Conservation (phyloP, 2,329 filamentous ascomycete species). For the Cyanodermella asteris region DNA sequence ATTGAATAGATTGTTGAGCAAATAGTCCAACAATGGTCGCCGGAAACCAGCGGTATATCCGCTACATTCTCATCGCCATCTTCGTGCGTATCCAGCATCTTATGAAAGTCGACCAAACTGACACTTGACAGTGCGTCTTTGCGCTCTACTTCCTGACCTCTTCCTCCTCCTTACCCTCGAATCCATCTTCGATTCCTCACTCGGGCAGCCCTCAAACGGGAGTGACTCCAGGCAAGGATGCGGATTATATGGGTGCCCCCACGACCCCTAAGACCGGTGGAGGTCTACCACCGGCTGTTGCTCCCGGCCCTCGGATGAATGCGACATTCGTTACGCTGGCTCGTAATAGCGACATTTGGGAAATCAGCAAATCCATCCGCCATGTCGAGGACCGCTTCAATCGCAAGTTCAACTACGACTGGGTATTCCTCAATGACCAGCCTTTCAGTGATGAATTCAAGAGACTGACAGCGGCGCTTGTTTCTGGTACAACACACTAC, state of each 20-base stretch:
- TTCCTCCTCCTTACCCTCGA: slow-evolving; percentile 23
- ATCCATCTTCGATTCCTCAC: slow-evolving; percentile 15
- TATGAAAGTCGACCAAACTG: not conserved
- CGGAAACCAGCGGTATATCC: slow-evolving; percentile 21
- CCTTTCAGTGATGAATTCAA: slow-evolving; percentile 88
- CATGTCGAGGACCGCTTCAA: slow-evolving; percentile 98
- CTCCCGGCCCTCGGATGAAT: slow-evolving; percentile 59
- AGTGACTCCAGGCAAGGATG: too few species aligned
- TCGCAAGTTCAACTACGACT: slow-evolving; percentile 88
- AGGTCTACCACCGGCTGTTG: slow-evolving; percentile 6
- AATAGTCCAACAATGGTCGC: too few species aligned
- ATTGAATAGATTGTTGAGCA: too few species aligned
- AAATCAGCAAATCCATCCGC: slow-evolving; percentile 86
- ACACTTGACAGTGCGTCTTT: slow-evolving; percentile 30
- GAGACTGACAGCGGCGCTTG: slow-evolving; percentile 66
- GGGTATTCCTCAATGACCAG: slow-evolving; percentile 96
- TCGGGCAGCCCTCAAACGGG: too few species aligned
- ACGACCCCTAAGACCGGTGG: slow-evolving; percentile 11
- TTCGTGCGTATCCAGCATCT: slow-evolving; percentile 40
- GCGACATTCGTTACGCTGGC: slow-evolving; percentile 94
- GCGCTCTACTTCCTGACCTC: slow-evolving; percentile 67
- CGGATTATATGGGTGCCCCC: too few species aligned
- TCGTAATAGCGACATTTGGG: slow-evolving; percentile 85
- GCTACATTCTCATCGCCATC: slow-evolving; percentile 57
- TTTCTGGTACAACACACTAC: slow-evolving; percentile 85